A percentile compares a stretch with the other conserved stretches of the same genome.
These are phyloP conservation scores for Plenodomus biglobosus DNA, from an alignment of 2,329 filamentous ascomycete species.

Conservation along the genomic window DNA sequence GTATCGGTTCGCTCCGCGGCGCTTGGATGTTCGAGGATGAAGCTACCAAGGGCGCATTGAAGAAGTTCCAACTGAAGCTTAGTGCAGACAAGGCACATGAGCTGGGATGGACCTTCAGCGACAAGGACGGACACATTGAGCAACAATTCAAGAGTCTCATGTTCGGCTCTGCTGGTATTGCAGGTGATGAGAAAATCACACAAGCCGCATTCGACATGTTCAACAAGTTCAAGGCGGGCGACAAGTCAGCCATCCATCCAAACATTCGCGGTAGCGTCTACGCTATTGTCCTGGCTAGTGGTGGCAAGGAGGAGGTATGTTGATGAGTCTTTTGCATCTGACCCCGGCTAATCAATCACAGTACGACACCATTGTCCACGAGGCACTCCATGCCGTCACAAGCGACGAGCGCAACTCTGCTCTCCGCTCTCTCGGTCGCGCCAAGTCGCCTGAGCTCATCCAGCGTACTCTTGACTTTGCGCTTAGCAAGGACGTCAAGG, in stretches of 20 bases:
- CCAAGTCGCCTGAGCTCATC: conserved; percentile 76
- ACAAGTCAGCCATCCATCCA: conserved; percentile 80
- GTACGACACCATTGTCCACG: conserved; percentile 76
- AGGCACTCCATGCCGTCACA: conserved; percentile 73
- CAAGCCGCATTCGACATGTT: conserved; percentile 89
- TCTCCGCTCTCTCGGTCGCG: conserved; percentile 77
- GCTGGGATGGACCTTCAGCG: conserved; percentile 84
- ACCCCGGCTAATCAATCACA: conserved; percentile 37
- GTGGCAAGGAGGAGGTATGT: conserved; percentile 75
- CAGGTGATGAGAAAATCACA: conserved; percentile 77
- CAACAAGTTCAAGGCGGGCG: conserved; percentile 75
- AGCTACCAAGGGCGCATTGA: conserved; percentile 71
- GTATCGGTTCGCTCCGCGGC: conserved; percentile 74
- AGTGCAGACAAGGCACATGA: conserved; percentile 79
- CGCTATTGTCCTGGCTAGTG: conserved; percentile 78
- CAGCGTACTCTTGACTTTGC: conserved; percentile 75
- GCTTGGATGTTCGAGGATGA: conserved; percentile 89
- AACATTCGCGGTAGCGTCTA: conserved; percentile 89
- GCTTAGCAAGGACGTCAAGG: conserved; percentile 80
- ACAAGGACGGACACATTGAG: conserved; percentile 81
- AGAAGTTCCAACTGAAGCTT: conserved; percentile 79
- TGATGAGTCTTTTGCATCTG: not conserved
- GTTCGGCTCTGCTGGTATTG: conserved; percentile 79
- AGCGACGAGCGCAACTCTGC: conserved; percentile 91
- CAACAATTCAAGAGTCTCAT: conserved; percentile 94